Evolutionary conservation across 2,329 filamentous ascomycete species (phyloP).

Genomic region (Trichoderma sp.): DNA sequence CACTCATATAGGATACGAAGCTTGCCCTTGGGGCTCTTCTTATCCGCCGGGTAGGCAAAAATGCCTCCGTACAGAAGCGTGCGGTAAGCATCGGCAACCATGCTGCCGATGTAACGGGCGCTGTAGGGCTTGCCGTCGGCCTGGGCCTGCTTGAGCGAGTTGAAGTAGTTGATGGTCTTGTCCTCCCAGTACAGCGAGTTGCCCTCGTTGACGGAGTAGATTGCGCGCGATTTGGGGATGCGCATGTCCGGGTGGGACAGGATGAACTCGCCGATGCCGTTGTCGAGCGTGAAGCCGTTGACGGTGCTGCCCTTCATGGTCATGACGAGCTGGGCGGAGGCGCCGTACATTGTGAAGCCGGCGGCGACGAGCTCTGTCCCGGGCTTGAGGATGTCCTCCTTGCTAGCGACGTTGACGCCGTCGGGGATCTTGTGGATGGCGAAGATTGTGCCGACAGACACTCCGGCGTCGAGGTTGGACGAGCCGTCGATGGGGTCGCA

Average conservation of each 20-base stretch:
- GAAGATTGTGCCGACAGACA: slow-evolving; percentile 97
- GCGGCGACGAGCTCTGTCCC: slow-evolving; percentile 89
- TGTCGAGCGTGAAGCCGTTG: slow-evolving; percentile 98
- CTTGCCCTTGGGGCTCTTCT: slow-evolving; percentile 98
- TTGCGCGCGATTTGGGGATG: slow-evolving; percentile 74
- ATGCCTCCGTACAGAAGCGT: slow-evolving; percentile 94
- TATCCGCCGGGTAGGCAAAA: slow-evolving; percentile 96
- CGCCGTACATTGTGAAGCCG: slow-evolving; percentile 99
- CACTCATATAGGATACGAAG: slow-evolving; percentile 97
- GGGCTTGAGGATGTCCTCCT: slow-evolving; percentile 83
- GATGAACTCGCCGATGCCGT: slow-evolving; percentile 96
- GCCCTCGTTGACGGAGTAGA: slow-evolving; percentile 98
- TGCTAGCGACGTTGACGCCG: slow-evolving; percentile 67
- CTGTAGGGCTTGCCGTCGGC: slow-evolving; percentile 84
- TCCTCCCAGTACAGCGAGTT: slow-evolving; percentile 97
- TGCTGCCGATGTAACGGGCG: slow-evolving; percentile 91
- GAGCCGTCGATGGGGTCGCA: slow-evolving; percentile 98
- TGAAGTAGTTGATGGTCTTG: slow-evolving; percentile 81
- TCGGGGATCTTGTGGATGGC: slow-evolving; percentile 87
- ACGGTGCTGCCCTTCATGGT: slow-evolving; percentile 91
- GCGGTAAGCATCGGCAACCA: slow-evolving; percentile 97
- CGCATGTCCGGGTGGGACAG: slow-evolving; percentile 93
- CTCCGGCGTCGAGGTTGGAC: slow-evolving; percentile 95
- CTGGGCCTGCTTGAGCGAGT: slow-evolving; percentile 79
- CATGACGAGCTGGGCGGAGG: slow-evolving; percentile 91